These are phyloP conservation scores for Smallanthus sonchifolius DNA, from an alignment of 129 eudicot species.

Conservation along the genomic window DNA sequence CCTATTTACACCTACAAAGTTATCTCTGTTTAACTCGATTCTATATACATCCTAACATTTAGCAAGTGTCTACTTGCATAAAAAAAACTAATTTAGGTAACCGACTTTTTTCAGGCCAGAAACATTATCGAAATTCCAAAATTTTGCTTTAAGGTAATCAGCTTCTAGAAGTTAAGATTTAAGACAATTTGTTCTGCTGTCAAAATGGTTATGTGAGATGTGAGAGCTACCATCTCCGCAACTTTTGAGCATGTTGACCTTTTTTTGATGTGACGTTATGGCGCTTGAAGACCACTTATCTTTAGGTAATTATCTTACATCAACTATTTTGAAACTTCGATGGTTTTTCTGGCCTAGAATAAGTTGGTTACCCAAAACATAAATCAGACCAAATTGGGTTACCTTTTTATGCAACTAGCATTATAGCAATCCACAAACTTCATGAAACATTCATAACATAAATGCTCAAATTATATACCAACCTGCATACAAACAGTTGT, in stretches of 20 bases:
- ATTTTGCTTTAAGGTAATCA: not conserved
- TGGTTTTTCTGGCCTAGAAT: not conserved
- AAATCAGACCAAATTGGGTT: not conserved
- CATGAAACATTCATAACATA: not conserved
- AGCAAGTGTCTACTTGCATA: too few species aligned
- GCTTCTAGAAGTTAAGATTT: not conserved
- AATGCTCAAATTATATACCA: not conserved
- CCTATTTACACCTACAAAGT: too few species aligned
- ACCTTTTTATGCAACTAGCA: not conserved
- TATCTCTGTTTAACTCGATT: too few species aligned
- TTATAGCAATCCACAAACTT: not conserved
- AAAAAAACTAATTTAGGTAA: too few species aligned
- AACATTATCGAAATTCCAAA: too few species aligned
- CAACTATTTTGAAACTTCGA: not conserved
- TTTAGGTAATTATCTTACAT: not conserved
- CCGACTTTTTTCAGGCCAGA: not conserved
- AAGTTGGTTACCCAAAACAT: not conserved
- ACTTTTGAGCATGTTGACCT: not conserved
- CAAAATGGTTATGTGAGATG: too few species aligned
- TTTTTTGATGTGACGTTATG: not conserved
- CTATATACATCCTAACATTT: too few species aligned
- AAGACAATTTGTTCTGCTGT: not conserved
- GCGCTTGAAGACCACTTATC: not conserved
- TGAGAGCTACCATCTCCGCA: not conserved
- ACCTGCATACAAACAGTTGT: conserved; percentile 96